A percentile compares a stretch with the other conserved stretches of the same genome.
phyloP scores from a whole-genome alignment of 1,284 basidiomycete genomes.

The Hymenochaete sp. region DNA sequence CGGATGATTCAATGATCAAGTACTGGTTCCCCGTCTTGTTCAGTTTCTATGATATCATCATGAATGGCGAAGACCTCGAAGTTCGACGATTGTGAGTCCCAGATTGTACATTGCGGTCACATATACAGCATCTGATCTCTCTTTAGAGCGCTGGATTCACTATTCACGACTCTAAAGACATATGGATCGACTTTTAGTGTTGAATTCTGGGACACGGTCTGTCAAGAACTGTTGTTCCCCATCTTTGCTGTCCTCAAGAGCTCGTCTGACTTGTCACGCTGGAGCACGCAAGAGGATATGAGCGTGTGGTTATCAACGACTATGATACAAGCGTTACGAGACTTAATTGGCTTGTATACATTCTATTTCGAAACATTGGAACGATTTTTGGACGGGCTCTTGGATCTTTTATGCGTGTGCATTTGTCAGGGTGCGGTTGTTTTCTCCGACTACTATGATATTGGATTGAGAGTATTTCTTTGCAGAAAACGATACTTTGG shows the following conservation, averaged over 20 bases:
- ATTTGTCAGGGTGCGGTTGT: slow-evolving; percentile 88
- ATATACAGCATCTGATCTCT: slow-evolving; percentile 12
- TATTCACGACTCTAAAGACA: slow-evolving; percentile 90
- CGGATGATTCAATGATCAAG: slow-evolving; percentile 82
- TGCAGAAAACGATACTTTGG: slow-evolving; percentile 94
- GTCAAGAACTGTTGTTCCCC: slow-evolving; percentile 94
- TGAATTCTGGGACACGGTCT: slow-evolving; percentile 98
- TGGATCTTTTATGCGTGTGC: slow-evolving; percentile 93
- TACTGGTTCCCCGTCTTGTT: slow-evolving; percentile 98
- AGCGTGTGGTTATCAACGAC: slow-evolving; percentile 99
- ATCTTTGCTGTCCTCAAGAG: slow-evolving; percentile 96
- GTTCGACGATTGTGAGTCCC: slow-evolving; percentile 81
- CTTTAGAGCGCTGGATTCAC: slow-evolving; percentile 83
- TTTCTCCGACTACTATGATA: not conserved
- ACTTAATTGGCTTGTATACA: slow-evolving; percentile 94
- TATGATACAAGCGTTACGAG: slow-evolving; percentile 96
- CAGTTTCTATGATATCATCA: slow-evolving; percentile 98
- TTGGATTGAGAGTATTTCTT: not conserved
- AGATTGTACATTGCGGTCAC: slow-evolving; percentile 9
- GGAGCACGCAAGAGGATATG: slow-evolving; percentile 97
- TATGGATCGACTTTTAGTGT: slow-evolving; percentile 83
- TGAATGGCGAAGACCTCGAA: slow-evolving; percentile 99
- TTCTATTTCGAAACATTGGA: slow-evolving; percentile 93
- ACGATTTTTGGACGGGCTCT: slow-evolving; percentile 80
- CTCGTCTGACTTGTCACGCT: slow-evolving; percentile 83